phyloP scores from a whole-genome alignment of 352 stramenopile genomes.

The Phytophthora pisi region DNA sequence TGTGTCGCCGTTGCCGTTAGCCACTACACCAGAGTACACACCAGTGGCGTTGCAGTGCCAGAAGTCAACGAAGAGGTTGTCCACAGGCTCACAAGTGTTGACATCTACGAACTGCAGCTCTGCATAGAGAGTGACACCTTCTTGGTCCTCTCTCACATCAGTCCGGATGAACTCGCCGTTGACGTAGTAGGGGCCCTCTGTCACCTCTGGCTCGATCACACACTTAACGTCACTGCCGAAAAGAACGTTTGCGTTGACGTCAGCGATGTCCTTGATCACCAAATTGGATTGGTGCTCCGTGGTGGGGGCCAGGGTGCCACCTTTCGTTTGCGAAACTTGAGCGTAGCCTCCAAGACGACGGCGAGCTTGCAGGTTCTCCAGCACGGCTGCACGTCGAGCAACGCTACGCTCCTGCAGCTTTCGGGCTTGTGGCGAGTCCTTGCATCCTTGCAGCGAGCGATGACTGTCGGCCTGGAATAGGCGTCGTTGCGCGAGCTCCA shows the following conservation, averaged over 20 bases:
- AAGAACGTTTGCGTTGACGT: constrained; percentile 15
- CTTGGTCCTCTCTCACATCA: constrained; percentile 24
- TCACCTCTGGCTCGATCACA: constrained; percentile 31
- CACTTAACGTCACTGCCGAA: constrained; percentile 31
- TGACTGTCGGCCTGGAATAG: constrained; percentile 27
- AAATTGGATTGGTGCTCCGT: constrained; percentile 25
- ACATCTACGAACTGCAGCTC: constrained; percentile 35
- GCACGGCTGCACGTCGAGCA: constrained; percentile 10
- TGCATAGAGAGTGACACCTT: constrained; percentile 27
- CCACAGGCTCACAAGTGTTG: constrained; percentile 32
- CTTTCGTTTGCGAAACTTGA: constrained; percentile 9
- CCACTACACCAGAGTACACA: constrained; percentile 34
- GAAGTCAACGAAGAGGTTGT: constrained; percentile 32
- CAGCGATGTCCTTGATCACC: constrained; percentile 12
- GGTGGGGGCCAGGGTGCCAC: constrained; percentile 14
- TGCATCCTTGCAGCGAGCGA: constrained; percentile 21
- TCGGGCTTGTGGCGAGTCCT: constrained; percentile 23
- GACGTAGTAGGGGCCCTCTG: constrained; percentile 33
- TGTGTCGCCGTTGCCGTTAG: constrained; percentile 28
- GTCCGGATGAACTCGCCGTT: constrained; percentile 29
- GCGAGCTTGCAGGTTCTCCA: constrained; percentile 18
- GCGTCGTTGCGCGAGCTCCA: constrained; percentile 20
- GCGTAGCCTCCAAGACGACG: constrained; percentile 26
- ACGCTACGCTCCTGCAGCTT: constrained; percentile 18
- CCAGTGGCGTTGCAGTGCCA: constrained; percentile 39